phyloP scores from a whole-genome alignment of 805 yeast genomes.

The Candida tammaniensis region DNA sequence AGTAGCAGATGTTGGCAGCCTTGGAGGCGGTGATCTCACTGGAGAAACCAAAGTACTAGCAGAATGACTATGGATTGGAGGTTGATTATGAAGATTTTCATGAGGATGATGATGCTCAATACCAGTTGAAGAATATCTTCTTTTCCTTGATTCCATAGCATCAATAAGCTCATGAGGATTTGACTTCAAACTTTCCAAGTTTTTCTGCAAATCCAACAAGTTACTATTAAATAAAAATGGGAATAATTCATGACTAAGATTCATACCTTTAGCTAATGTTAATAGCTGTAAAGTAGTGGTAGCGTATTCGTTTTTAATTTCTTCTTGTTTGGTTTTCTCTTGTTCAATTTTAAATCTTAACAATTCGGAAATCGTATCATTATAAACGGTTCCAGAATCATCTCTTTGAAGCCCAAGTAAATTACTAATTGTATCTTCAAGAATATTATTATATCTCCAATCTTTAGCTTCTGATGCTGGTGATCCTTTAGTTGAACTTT shows the following conservation, averaged over 20 bases:
- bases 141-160: constrained; percentile 10
- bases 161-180: constrained; percentile 15
- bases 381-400: constrained; percentile 27
- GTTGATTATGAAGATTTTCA: constrained; percentile 16
- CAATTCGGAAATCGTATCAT: constrained; percentile 35
- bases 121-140: constrained; percentile 25
- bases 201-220: constrained; percentile 9
- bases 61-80: constrained; percentile 7
- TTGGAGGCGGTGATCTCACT: constrained; percentile 24
- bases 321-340: constrained; percentile 41
- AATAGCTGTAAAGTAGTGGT: constrained; percentile 34
- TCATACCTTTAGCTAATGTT: constrained; percentile 27
- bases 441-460: no score
- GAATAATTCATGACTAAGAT: constrained; percentile 33
- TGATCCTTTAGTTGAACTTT: background rate
- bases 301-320: constrained; percentile 29
- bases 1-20: constrained; percentile 22
- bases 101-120: no score
- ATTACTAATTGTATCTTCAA: constrained; percentile 21
- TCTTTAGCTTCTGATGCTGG: background rate
- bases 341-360: constrained; percentile 38
- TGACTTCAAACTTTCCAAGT: constrained; percentile 15
- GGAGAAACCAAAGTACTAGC: constrained; percentile 24
- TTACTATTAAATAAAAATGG: constrained; percentile 30
- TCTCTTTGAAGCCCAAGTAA: constrained; percentile 19